A percentile compares a stretch with the other conserved stretches of the same genome.
Conservation (phyloP, 345 rosid species). For the Triadica sebifera region DNA sequence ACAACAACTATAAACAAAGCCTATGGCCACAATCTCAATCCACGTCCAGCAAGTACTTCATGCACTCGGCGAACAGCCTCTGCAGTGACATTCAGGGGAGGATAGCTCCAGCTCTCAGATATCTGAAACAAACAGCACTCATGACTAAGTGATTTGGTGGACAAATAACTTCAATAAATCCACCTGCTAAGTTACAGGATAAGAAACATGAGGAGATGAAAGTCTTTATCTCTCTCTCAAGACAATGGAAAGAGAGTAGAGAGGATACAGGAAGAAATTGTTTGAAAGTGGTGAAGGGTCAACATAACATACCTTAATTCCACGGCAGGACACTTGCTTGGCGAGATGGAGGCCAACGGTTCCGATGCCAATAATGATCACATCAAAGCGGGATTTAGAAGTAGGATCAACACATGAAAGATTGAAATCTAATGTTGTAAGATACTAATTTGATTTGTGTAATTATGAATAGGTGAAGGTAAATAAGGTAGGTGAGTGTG, state of each 20-base stretch:
- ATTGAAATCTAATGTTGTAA: too few species aligned
- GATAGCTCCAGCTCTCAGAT: slow-evolving; percentile 92
- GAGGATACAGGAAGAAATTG: too few species aligned
- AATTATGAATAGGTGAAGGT: too few species aligned
- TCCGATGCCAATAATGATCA: slow-evolving; percentile 60
- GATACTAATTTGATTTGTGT: too few species aligned
- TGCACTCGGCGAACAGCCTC: slow-evolving; percentile 78
- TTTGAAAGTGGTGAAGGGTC: slow-evolving; percentile 64
- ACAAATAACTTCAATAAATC: neutral
- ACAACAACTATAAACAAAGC: slow-evolving; percentile 15
- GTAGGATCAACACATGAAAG: slow-evolving; percentile 38
- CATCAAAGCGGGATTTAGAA: slow-evolving; percentile 41
- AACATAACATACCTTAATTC: slow-evolving; percentile 61
- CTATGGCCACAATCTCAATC: slow-evolving; percentile 71
- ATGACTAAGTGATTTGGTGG: neutral
- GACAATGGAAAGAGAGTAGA: too few species aligned
- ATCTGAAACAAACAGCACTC: slow-evolving; percentile 41
- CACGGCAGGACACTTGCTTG: slow-evolving; percentile 49
- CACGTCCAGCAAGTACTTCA: slow-evolving; percentile 69
- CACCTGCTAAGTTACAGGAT: neutral
- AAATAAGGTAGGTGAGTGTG: too few species aligned
- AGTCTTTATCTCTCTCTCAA: neutral
- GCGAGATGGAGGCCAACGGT: slow-evolving; percentile 67
- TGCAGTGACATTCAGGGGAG: slow-evolving; percentile 83
- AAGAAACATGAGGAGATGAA: neutral